Evolutionary conservation across 2,329 filamentous ascomycete species (phyloP).

Genomic region (Nakataea oryzae): DNA sequence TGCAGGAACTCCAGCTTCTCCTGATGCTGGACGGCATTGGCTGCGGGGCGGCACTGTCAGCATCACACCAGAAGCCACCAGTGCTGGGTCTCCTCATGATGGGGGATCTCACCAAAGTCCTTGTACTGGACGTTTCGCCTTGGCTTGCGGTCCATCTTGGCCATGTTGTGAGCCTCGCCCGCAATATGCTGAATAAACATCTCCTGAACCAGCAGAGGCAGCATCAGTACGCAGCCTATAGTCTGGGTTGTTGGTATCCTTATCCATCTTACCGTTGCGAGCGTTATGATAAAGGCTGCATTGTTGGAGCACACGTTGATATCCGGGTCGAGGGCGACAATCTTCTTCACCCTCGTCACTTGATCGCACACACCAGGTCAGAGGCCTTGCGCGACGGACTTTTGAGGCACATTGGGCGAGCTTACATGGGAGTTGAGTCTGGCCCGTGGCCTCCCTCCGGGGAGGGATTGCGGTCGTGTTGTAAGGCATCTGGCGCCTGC

Average conservation of each 20-base stretch:
- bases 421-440: conserved; percentile 76
- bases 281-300: conserved; percentile 84
- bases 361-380: neutral
- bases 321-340: conserved; percentile 80
- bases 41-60: conserved; percentile 28
- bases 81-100: neutral
- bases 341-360: conserved; percentile 96
- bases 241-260: neutral
- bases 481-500: conserved; percentile 58
- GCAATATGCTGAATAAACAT: conserved; percentile 92
- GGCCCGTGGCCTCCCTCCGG: conserved; percentile 72
- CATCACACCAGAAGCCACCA: neutral
- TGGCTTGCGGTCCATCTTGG: conserved; percentile 85
- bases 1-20: conserved; percentile 93
- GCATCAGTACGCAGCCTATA: neutral
- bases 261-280: conserved; percentile 58
- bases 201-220: conserved; percentile 50
- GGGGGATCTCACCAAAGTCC: conserved; percentile 59
- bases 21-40: conserved; percentile 73
- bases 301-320: conserved; percentile 83
- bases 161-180: conserved; percentile 74
- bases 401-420: neutral
- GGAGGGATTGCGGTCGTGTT: conserved; percentile 78
- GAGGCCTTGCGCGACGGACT: neutral
- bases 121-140: conserved; percentile 92